A percentile compares a stretch with the other conserved stretches of the same genome.
phyloP scores from a whole-genome alignment of 768 basidiomycete genomes.

The Ephemerocybe angulata region DNA sequence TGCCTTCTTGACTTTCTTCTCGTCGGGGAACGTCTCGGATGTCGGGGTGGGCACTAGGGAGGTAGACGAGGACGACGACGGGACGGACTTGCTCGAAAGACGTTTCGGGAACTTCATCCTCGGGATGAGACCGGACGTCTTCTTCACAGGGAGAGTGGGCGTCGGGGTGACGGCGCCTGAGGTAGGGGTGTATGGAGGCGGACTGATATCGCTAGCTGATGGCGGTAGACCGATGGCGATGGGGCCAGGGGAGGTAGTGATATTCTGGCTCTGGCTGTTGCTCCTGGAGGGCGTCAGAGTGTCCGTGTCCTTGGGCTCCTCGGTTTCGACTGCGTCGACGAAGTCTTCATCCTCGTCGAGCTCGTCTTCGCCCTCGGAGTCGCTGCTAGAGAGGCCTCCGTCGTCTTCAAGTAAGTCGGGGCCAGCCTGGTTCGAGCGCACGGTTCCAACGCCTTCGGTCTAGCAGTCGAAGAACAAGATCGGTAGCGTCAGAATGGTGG shows the following conservation, averaged over 20 bases:
- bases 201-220: no score
- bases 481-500: background rate
- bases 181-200: slow-evolving; percentile 15
- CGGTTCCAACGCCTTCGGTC: slow-evolving; percentile 85
- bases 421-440: slow-evolving; percentile 56
- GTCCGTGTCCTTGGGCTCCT: slow-evolving; percentile 8
- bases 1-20: slow-evolving; percentile 1
- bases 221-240: no score
- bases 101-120: slow-evolving; percentile 22
- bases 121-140: slow-evolving; percentile 16
- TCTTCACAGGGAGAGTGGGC: slow-evolving; percentile 15
- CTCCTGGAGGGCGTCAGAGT: slow-evolving; percentile 1
- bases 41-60: background rate
- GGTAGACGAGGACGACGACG: slow-evolving; percentile 1
- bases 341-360: slow-evolving; percentile 22
- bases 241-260: background rate
- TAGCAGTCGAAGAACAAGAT: slow-evolving; percentile 24
- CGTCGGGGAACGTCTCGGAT: background rate
- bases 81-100: slow-evolving; percentile 9
- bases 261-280: background rate
- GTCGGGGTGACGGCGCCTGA: slow-evolving; percentile 17
- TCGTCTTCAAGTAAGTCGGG: slow-evolving; percentile 73
- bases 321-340: slow-evolving; percentile 18
- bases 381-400: slow-evolving; percentile 57
- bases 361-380: slow-evolving; percentile 31